Evolutionary conservation across 116 monocot genomes (phyloP), one percentile per base, ranked within the genome.

Genomic region (Iris pallida): DNA sequence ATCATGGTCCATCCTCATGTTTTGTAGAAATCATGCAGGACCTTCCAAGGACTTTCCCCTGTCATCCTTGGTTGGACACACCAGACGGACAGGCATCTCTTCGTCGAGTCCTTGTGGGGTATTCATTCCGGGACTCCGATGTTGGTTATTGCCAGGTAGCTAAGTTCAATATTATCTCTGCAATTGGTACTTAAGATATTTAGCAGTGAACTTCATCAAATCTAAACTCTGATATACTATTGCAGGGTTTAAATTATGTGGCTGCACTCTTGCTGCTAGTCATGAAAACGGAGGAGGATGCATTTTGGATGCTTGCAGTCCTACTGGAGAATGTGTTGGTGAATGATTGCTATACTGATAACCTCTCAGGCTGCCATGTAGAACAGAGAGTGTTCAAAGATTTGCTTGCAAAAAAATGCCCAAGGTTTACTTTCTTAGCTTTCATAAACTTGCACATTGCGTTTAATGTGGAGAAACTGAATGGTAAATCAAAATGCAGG

Each of bases 271-370:
- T 98, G 42, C 61, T 98, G 62, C 74, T 98, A 68, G 98, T 98
- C 43, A 90, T 98, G 98, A 85, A 86, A 65, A 88, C 88, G 14
- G 98, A 98, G 57, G 98, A 98, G 70, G 98, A 98, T 75, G 93
- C 98, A 52, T 98, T 98, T 69, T 98, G 98, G 98, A 90, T 98
- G 90, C 88, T 98, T 61, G 83, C 98, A 47, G 93, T 93, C 9
- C 90, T 98, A 16, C 77, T 98, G 51, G 98, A 98, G 84, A 84
- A 98, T 84, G 93, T 93, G 8, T 84, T 98, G 68, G 98, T 98
- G 4, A 98, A 75, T 63, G 90, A 98, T 75, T 98, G 98, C 73
- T 98, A 98, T 74, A 98, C 88, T 15, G 90, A 90, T 63, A 93
- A 93, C 53, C 80, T 98, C 55, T 98, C 93, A 64, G 98, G 98